A percentile compares a stretch with the other conserved stretches of the same genome.
Evolutionary conservation across 345 rosid genomes (phyloP).

Genomic region (Murraya paniculata): DNA sequence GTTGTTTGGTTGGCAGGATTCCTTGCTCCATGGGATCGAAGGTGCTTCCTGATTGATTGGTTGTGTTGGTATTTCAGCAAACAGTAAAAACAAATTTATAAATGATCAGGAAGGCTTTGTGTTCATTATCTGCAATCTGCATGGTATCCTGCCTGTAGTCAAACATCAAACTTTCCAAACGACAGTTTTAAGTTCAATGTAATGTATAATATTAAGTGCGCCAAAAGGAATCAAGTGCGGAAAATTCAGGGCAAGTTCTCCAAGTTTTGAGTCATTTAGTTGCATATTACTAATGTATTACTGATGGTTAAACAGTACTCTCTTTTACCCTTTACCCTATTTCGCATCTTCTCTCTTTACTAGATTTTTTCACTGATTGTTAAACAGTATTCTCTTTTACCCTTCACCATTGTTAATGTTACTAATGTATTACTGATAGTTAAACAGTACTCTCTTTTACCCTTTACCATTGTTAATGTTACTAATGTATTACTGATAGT

Average conservation of each 20-base stretch:
- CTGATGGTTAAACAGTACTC: background rate
- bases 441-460: no score
- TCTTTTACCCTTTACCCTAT: background rate
- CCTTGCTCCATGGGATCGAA: slow-evolving; percentile 4
- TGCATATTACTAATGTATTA: background rate
- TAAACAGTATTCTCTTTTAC: no score
- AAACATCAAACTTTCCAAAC: background rate
- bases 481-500: background rate
- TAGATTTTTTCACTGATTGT: background rate
- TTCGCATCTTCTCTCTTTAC: background rate
- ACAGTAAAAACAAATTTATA: background rate
- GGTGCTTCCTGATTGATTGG: background rate
- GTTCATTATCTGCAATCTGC: background rate
- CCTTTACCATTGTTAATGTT: no score
- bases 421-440: background rate
- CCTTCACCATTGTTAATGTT: no score
- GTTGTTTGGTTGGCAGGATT: slow-evolving; percentile 16
- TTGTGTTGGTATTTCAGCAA: background rate
- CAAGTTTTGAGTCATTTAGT: slow-evolving; percentile 5
- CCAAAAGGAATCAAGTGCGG: background rate
- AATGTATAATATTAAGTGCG: slow-evolving; percentile 18
- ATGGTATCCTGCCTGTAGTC: background rate
- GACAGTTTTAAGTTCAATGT: slow-evolving; percentile 4
- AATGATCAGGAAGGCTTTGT: background rate
- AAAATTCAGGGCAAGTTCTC: background rate